phyloP scores from a whole-genome alignment of 2,329 filamentous ascomycete genomes.

The Sclerotinia trifoliorum region DNA sequence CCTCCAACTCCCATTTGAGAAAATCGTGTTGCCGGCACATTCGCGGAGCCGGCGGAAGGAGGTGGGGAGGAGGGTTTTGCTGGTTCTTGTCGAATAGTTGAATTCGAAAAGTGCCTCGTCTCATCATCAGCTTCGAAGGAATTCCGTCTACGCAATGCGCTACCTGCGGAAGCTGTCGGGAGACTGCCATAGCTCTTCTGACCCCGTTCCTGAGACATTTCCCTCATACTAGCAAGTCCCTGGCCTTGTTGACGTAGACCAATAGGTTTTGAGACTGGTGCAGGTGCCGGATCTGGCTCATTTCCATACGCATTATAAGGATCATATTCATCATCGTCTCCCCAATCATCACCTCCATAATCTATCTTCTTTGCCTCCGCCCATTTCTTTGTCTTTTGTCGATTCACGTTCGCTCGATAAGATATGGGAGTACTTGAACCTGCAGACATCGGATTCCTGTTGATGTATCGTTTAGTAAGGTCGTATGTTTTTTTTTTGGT shows the following conservation, averaged over 20 bases:
- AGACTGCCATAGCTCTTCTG: conserved; percentile 39
- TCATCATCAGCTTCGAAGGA: conserved; percentile 58
- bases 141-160: conserved; percentile 38
- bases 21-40: conserved; percentile 34
- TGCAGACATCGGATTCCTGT: conserved; percentile 31
- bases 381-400: conserved; percentile 92
- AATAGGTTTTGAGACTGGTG: conserved; percentile 41
- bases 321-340: conserved; percentile 65
- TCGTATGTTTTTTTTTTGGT: too few relatives aligned
- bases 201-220: conserved; percentile 24
- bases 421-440: conserved; percentile 34
- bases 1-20: conserved; percentile 35
- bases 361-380: conserved; percentile 81
- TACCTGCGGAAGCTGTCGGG: conserved; percentile 30
- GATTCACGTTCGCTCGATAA: conserved; percentile 84
- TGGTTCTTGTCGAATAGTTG: conserved; percentile 28
- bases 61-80: conserved; percentile 25
- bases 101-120: conserved; percentile 48
- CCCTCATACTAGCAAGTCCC: conserved; percentile 29
- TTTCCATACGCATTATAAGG: conserved; percentile 37
- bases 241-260: conserved; percentile 47
- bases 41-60: conserved; percentile 1
- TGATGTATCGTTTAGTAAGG: conserved; percentile 17
- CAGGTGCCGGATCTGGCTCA: conserved; percentile 42
- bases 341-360: conserved; percentile 96